phyloP scores from a whole-genome alignment of 768 basidiomycete species.

The Calvatia gigantea region DNA sequence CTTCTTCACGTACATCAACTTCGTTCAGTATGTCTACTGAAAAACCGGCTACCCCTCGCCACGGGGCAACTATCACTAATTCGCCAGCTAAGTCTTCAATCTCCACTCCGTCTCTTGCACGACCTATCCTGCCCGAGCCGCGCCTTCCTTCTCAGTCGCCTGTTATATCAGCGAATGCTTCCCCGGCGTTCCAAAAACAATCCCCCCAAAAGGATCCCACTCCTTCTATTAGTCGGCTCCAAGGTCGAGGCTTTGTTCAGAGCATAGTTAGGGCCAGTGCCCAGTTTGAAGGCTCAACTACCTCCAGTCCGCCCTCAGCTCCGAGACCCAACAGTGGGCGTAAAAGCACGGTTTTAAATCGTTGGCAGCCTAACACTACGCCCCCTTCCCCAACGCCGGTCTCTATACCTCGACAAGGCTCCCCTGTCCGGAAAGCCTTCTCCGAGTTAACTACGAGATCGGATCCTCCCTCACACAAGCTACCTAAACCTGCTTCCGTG shows the following conservation, averaged over 20 bases:
- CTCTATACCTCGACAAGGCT: conserved; percentile 30
- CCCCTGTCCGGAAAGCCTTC: conserved; percentile 33
- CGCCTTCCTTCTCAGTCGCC: conserved; percentile 41
- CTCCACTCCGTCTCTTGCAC: conserved; percentile 41
- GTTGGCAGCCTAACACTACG: conserved; percentile 53
- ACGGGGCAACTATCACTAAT: conserved; percentile 16
- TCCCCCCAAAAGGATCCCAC: conserved; percentile 66
- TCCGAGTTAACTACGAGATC: conserved; percentile 21
- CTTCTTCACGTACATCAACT: conserved; percentile 15
- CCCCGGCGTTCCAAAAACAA: conserved; percentile 58
- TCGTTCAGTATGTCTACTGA: conserved; percentile 11
- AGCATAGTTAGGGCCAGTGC: conserved; percentile 73
- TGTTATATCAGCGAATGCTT: conserved; percentile 40
- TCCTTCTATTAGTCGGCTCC: conserved; percentile 76
- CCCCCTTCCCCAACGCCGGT: conserved; percentile 27
- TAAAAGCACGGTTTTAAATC: conserved; percentile 62
- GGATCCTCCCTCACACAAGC: conserved; percentile 14
- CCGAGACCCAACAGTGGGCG: conserved; percentile 27
- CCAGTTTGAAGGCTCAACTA: conserved; percentile 42
- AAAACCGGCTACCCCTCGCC: conserved; percentile 23
- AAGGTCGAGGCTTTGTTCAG: conserved; percentile 85
- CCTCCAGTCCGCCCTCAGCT: conserved; percentile 28
- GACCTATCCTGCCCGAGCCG: conserved; percentile 49
- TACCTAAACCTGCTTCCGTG: not conserved
- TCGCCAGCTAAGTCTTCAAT: conserved; percentile 34